Conservation (phyloP, 1,139 yeast species). For the Pneumocystis wakefieldiae region DNA sequence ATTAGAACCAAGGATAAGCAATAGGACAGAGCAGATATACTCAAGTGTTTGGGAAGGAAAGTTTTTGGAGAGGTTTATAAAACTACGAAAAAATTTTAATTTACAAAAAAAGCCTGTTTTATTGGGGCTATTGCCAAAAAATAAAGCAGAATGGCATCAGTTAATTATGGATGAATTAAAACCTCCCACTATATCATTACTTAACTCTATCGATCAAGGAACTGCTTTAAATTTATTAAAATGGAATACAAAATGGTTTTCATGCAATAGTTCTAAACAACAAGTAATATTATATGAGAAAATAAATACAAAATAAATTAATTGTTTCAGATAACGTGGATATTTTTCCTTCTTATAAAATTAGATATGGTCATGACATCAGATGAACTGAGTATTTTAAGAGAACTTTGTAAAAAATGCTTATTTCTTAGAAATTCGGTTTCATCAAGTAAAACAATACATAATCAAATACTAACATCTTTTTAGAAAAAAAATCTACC, state of each 20-base stretch:
- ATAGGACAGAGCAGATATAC: neutral
- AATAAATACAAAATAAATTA: conserved; percentile 19
- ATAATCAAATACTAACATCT: conserved; percentile 5
- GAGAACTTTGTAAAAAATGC: conserved; percentile 30
- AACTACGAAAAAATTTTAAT: neutral
- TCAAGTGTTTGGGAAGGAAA: conserved; percentile 7
- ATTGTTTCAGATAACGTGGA: conserved; percentile 24
- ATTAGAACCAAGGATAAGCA: neutral
- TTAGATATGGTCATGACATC: conserved; percentile 27
- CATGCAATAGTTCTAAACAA: conserved; percentile 15
- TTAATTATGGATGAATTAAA: conserved; percentile 10
- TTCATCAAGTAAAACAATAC: conserved; percentile 4
- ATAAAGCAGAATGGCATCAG: conserved; percentile 18
- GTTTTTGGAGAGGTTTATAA: neutral
- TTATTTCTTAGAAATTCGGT: conserved; percentile 17
- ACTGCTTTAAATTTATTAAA: conserved; percentile 8
- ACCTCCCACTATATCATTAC: conserved; percentile 7
- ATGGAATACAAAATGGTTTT: conserved; percentile 12
- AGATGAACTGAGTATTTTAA: conserved; percentile 27
- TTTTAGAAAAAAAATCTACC: conserved; percentile 14
- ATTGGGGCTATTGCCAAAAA: conserved; percentile 15
- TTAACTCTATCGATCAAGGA: conserved; percentile 7
- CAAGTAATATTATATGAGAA: conserved; percentile 19
- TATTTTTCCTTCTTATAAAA: conserved; percentile 26
- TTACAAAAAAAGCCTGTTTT: neutral